Conservation (phyloP, 495 filamentous ascomycete genomes). For the Mycothermus thermophilus region DNA sequence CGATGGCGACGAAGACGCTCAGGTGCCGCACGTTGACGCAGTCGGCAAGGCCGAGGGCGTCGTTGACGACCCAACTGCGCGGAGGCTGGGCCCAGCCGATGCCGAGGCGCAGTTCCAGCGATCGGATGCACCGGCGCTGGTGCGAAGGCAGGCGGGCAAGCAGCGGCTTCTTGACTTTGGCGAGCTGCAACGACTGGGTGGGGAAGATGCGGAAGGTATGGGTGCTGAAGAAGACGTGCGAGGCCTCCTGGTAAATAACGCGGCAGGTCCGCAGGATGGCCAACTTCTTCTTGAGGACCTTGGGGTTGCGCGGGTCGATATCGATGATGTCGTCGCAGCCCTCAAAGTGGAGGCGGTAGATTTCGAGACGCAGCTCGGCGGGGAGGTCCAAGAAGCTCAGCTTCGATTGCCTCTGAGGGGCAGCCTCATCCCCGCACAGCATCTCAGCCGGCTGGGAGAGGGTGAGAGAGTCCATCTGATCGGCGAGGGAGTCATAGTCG, state of each 20-base stretch:
- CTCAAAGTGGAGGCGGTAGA: slow-evolving; percentile 52
- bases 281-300: slow-evolving; percentile 39
- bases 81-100: slow-evolving; percentile 71
- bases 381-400: slow-evolving; percentile 72
- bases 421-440: background rate
- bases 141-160: slow-evolving; percentile 49
- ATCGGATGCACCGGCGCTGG: slow-evolving; percentile 52
- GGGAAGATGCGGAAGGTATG: slow-evolving; percentile 71
- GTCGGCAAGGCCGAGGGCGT: slow-evolving; percentile 49
- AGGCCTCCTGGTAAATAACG: slow-evolving; percentile 57
- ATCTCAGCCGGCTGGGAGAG: slow-evolving; percentile 11
- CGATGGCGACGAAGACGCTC: slow-evolving; percentile 65
- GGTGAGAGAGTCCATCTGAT: slow-evolving; percentile 21
- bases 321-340: slow-evolving; percentile 45
- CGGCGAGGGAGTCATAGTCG: slow-evolving; percentile 22
- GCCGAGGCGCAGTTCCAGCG: slow-evolving; percentile 64
- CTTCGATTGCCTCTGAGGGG: slow-evolving; percentile 9
- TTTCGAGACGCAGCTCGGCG: slow-evolving; percentile 56
- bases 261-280: slow-evolving; percentile 48
- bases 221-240: slow-evolving; percentile 56
- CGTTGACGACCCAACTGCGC: slow-evolving; percentile 54
- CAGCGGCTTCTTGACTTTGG: slow-evolving; percentile 48
- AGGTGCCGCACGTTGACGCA: slow-evolving; percentile 46
- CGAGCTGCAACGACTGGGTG: slow-evolving; percentile 51
- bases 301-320: slow-evolving; percentile 53